Evolutionary conservation across 768 basidiomycete genomes (phyloP).

Genomic region (Leccinellum albellum): DNA sequence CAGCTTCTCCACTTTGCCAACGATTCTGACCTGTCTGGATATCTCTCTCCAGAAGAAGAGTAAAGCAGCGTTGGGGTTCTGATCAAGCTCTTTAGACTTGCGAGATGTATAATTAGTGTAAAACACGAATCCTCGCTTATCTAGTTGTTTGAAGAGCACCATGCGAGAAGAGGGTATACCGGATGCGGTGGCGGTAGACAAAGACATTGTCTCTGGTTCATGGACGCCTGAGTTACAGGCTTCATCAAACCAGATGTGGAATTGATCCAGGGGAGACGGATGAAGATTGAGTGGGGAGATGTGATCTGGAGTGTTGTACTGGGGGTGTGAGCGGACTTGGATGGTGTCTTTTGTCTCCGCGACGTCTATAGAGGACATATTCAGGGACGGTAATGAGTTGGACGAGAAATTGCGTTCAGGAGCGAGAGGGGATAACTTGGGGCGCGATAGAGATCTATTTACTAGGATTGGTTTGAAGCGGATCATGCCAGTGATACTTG

Average conservation of each 20-base stretch:
- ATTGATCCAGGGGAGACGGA: conserved; percentile 77
- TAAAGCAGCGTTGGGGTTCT: conserved; percentile 77
- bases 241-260: conserved; percentile 81
- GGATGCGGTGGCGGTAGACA: conserved; percentile 65
- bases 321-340: conserved; percentile 67
- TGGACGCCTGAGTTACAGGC: conserved; percentile 54
- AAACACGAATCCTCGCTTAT: conserved; percentile 87
- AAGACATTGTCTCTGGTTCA: conserved; percentile 89
- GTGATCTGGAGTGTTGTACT: conserved; percentile 68
- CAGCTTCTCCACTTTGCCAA: conserved; percentile 83
- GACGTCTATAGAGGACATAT: conserved; percentile 31
- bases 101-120: conserved; percentile 96
- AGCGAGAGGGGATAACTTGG: neutral
- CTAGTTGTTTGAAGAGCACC: conserved; percentile 90
- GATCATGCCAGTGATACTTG: conserved; percentile 4
- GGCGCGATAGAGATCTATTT: conserved; percentile 12
- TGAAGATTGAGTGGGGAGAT: conserved; percentile 60
- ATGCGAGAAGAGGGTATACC: conserved; percentile 86
- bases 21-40: conserved; percentile 73
- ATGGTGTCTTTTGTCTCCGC: conserved; percentile 51
- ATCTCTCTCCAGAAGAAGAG: conserved; percentile 92
- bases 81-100: conserved; percentile 77
- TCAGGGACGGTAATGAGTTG: neutral
- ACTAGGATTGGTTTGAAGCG: neutral
- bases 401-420: neutral